phyloP scores from a whole-genome alignment of 208 protist species.

The Trypanosoma vivax region DNA sequence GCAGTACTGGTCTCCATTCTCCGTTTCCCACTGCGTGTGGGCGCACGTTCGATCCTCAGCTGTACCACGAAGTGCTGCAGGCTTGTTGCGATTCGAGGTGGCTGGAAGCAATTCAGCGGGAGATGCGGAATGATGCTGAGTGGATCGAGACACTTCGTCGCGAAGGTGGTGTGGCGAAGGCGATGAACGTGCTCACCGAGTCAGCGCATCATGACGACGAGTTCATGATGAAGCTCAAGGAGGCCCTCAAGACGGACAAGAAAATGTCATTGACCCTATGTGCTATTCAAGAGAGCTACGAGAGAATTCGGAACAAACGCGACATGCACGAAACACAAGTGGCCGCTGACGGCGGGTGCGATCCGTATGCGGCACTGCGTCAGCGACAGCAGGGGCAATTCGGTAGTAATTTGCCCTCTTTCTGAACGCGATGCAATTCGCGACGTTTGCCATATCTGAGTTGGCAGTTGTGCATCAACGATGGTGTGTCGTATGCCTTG shows the following conservation, averaged over 20 bases:
- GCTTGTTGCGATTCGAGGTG: conserved; percentile 82
- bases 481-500: too few relatives aligned
- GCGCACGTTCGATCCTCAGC: conserved; percentile 66
- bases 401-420: conserved; percentile 44
- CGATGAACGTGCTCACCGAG: conserved; percentile 55
- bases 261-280: conserved; percentile 77
- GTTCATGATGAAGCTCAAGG: conserved; percentile 70
- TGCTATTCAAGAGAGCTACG: conserved; percentile 79
- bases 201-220: conserved; percentile 67
- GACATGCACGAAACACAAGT: conserved; percentile 74
- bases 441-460: neutral
- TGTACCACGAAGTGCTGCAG: conserved; percentile 81
- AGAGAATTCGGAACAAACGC: conserved; percentile 69
- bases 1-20: conserved; percentile 60
- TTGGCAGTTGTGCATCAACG: too few relatives aligned
- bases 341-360: conserved; percentile 63
- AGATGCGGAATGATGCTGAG: conserved; percentile 62
- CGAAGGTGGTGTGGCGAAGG: conserved; percentile 65
- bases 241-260: conserved; percentile 60
- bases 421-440: conserved; percentile 15
- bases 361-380: conserved; percentile 70
- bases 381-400: conserved; percentile 47
- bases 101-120: conserved; percentile 77
- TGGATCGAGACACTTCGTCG: conserved; percentile 64
- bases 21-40: conserved; percentile 70